Base-by-base conservation (phyloP, 2,329 filamentous ascomycete species). In the Alternaria alternata region DNA sequence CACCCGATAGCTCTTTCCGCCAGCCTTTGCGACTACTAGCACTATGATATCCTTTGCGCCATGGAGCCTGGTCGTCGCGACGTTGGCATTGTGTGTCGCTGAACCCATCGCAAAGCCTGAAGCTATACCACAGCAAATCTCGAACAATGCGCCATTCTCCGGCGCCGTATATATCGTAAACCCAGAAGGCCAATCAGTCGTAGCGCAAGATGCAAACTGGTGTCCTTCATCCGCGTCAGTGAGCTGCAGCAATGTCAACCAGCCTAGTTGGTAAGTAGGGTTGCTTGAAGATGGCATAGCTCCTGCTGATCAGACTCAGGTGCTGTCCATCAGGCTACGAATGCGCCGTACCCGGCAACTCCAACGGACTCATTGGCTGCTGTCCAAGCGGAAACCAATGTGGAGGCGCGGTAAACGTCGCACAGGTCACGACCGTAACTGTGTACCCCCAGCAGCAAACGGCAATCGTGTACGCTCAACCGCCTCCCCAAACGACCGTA, bases 211-310 rank as follows among this genome's bases (percentile, higher is more conserved):
- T n/a, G 54, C 68, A 18, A 75, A 77, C 51, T 64, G 66, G 53
- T 79, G 77, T 58, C 77, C 77, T 24, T 66, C 66, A 9, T 69
- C 69, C 4, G 76, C 76, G n/a, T 75, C 75, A 3, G 63, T 79
- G 55, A 80, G 78, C 65, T 84, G 82, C 65, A 76, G 74, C 44
- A 76, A 71, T 30, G 80, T 83, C 48, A 69, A 75, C 34, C 73
- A 80, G 43, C 74, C 79, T 7, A 77, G 79, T 54, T 84, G 80
- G 82, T 83, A 66, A 63, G 78, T 59, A 43, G 5, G 18, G 18
- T 3, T 3, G 8, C 14, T 34, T 14, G 46, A 18, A 42, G 7
- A 38, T 20, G n/a, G 43, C 38, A 22, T 18, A 22, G 34, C 24
- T 24, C 20, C 4, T 56, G 46, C 46, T 59, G 26, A 59, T 44